phyloP scores from a whole-genome alignment of 2,329 filamentous ascomycete species.

The Microcyclosporella mali region DNA sequence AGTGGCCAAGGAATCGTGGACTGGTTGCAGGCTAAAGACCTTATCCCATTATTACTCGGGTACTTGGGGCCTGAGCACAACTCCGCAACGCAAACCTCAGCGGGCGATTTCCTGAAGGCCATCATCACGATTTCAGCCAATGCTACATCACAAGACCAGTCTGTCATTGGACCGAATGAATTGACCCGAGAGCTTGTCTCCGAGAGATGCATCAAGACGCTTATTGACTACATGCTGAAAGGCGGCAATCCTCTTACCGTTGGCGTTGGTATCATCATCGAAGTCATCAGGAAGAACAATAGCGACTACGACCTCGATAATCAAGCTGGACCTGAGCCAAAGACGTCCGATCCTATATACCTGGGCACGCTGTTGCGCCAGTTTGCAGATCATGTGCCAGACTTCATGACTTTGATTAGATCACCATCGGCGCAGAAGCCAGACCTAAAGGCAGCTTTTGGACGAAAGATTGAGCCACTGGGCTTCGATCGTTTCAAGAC shows the following conservation, averaged over 20 bases:
- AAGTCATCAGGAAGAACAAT: constrained; percentile 98
- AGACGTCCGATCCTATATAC: constrained; percentile 92
- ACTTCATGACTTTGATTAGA: constrained; percentile 88
- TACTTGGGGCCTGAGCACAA: constrained; percentile 80
- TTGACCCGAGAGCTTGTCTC: constrained; percentile 93
- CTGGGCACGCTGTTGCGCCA: constrained; percentile 80
- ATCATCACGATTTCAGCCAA: constrained; percentile 99
- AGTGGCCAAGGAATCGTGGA: constrained; percentile 90
- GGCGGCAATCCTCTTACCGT: constrained; percentile 93
- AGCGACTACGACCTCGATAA: constrained; percentile 97
- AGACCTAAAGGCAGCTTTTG: constrained; percentile 79
- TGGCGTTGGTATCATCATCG: constrained; percentile 93
- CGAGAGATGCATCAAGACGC: constrained; percentile 68
- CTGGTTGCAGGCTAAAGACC: constrained; percentile 84
- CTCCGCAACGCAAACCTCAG: constrained; percentile 89
- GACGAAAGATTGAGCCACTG: constrained; percentile 81
- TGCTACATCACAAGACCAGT: constrained; percentile 94
- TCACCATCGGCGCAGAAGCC: constrained; percentile 68
- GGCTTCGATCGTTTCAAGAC: constrained; percentile 99
- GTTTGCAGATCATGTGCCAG: constrained; percentile 84
- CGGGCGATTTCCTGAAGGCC: constrained; percentile 94
- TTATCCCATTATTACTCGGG: constrained; percentile 79
- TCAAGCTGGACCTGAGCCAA: constrained; percentile 68
- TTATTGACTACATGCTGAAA: constrained; percentile 87
- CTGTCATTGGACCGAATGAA: constrained; percentile 97